A percentile compares a stretch with the other conserved stretches of the same genome.
Conservation (phyloP, 257 asterid species). For the Forsythia suspensa region DNA sequence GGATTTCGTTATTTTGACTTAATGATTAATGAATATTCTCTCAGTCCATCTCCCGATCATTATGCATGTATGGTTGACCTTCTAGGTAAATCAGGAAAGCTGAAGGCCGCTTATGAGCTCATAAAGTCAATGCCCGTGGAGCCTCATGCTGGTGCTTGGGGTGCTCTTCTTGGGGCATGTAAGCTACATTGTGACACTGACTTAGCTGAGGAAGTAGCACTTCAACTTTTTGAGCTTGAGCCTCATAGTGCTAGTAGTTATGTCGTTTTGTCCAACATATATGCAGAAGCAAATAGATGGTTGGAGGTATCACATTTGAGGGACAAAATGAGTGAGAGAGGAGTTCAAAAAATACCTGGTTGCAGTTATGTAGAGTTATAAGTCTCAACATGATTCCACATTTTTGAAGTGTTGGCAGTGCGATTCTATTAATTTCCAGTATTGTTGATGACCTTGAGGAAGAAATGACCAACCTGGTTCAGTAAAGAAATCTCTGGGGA, state of each 20-base stretch:
- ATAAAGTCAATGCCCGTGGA: constrained; percentile 53
- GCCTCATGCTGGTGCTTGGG: constrained; percentile 80
- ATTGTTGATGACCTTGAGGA: no score
- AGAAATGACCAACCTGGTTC: no score
- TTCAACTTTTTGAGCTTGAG: constrained; percentile 61
- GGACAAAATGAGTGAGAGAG: constrained; percentile 53
- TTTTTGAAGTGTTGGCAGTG: neutral
- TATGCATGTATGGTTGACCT: constrained; percentile 73
- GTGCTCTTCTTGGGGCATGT: constrained; percentile 81
- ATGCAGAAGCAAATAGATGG: constrained; percentile 72
- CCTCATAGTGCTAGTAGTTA: constrained; percentile 64
- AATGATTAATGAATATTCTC: constrained; percentile 42
- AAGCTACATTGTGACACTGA: constrained; percentile 54
- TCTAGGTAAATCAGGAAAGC: constrained; percentile 74
- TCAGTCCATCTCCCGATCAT: constrained; percentile 67
- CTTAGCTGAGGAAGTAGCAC: constrained; percentile 55
- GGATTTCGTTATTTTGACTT: constrained; percentile 54
- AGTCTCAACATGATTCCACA: constrained; percentile 18
- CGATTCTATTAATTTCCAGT: constrained; percentile 19
- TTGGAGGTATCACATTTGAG: constrained; percentile 53
- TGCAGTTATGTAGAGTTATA: constrained; percentile 43
- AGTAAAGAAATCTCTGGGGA: neutral
- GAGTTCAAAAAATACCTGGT: constrained; percentile 63
- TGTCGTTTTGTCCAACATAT: constrained; percentile 67
- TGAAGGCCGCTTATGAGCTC: constrained; percentile 71